Percentiles rank a stretch among this genome's conserved stretches.
phyloP scores from a whole-genome alignment of 2,329 filamentous ascomycete species.

The Eutypa lata region DNA sequence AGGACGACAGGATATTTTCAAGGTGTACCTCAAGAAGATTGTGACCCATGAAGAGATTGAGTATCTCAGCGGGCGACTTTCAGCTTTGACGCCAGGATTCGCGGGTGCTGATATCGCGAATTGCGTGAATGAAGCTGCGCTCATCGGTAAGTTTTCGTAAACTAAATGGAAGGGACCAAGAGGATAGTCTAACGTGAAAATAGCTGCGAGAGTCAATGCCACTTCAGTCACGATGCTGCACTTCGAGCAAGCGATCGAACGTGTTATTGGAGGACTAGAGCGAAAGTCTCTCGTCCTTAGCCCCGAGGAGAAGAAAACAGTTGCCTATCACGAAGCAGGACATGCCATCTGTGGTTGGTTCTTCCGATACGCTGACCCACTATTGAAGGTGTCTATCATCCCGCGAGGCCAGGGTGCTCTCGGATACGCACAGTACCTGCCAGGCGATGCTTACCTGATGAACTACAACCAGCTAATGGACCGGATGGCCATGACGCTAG shows the following conservation, averaged over 20 bases:
- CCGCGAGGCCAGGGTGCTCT: conserved; percentile 90
- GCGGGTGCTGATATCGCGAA: conserved; percentile 98
- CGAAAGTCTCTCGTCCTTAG: conserved; percentile 94
- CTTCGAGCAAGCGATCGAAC: conserved; percentile 97
- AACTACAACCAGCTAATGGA: conserved; percentile 95
- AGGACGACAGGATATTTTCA: conserved; percentile 92
- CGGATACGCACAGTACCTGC: conserved; percentile 97
- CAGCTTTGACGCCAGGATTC: conserved; percentile 92
- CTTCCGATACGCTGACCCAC: conserved; percentile 91
- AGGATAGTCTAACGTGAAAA: conserved; percentile 35
- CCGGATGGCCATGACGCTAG: conserved; percentile 99
- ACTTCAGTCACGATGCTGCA: conserved; percentile 81
- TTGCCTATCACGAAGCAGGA: conserved; percentile 96
- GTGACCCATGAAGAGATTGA: conserved; percentile 89
- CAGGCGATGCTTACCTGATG: conserved; percentile 93
- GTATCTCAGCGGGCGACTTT: conserved; percentile 80
- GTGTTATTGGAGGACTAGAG: conserved; percentile 92
- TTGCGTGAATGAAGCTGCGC: conserved; percentile 93
- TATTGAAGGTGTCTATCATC: conserved; percentile 98
- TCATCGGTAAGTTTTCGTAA: conserved; percentile 69
- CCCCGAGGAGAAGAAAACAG: conserved; percentile 90
- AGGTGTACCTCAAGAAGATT: conserved; percentile 91
- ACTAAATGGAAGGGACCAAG: background rate
- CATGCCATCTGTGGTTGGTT: conserved; percentile 99
- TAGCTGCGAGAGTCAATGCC: conserved; percentile 81